Base-by-base conservation (phyloP, 495 filamentous ascomycete genomes). In the Xylaria telfairii region DNA sequence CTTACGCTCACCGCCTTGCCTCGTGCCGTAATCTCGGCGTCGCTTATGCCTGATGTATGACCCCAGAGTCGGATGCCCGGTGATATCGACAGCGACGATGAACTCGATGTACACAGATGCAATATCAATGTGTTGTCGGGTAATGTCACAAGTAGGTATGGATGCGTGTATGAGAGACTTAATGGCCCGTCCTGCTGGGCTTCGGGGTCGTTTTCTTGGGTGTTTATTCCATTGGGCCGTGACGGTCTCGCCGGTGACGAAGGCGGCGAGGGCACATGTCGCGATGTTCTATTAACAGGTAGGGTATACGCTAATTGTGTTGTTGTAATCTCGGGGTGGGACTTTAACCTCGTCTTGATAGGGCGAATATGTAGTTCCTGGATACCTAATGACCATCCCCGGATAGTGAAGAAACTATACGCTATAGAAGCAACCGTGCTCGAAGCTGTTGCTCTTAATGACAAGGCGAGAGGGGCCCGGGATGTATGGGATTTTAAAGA, bases 1-100 rank as follows among this genome's bases (percentile, higher is more conserved):
- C 92, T 94, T 32, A 98, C 92, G 21, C 93, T 97, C 0, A 99
- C 92, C 0, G 96, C 96, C 78, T 93, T 97, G 15, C 96, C 96
- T 24, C 93, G 88, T 19, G 91, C 88, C 26, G 92, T 95, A 53
- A 99, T 92, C 70, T 97, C 90, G 30, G 92, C 95, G 15, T 91
- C 89, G 47, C 91, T 92, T 17, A 99, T 92, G 0, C 93, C 93
- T 1, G 95, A 97, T 0, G 96, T 98, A 74, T 99, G 96, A 21
- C 96, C 96, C 92, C 93, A 98, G 10, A 99, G 87, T 30, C 92
- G 86, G 59, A 88, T 93, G 19, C 93, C 94, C 1, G 88, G 82
- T 28, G 91, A 89, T 51, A 99, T 91, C 19, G 85, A 88, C 9
- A 98, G 84, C 1, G 83, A 81, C 0, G 86, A 81, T 4, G 88